Percentiles rank a stretch among this genome's conserved stretches.
Evolutionary conservation across 139 green algal genomes (phyloP).

Genomic region (Coelastrella sp.): DNA sequence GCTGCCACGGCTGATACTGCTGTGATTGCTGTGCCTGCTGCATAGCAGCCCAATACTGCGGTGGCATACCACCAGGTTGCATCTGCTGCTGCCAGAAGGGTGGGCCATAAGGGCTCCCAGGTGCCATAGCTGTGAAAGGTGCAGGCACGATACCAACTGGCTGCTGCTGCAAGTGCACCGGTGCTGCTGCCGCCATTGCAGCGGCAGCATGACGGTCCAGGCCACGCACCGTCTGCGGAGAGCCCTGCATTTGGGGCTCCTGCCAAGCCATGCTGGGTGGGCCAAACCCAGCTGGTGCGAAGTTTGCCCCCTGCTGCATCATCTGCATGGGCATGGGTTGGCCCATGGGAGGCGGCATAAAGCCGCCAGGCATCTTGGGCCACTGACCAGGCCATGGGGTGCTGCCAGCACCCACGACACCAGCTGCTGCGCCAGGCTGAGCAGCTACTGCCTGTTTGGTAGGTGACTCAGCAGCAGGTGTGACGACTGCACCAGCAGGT

Average conservation of each 20-base stretch:
- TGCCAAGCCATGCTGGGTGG: not conserved
- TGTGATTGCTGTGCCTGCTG: conserved; percentile 1
- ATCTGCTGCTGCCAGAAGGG: not conserved
- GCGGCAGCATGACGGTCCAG: not conserved
- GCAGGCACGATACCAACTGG: not conserved
- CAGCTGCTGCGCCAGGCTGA: too few relatives aligned
- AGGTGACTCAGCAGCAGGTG: not conserved
- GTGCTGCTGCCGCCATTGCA: not conserved
- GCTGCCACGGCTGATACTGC: not conserved
- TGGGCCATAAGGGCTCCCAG: not conserved
- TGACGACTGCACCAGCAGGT: conserved; percentile 8
- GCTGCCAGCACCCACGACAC: too few relatives aligned
- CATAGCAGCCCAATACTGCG: not conserved
- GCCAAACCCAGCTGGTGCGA: not conserved
- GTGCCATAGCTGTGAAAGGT: not conserved
- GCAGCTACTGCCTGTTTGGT: too few relatives aligned
- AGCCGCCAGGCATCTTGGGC: not conserved
- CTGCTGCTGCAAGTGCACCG: conserved; percentile 7
- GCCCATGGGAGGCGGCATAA: not conserved
- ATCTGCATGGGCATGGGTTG: not conserved
- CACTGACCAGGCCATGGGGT: not conserved
- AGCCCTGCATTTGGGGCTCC: not conserved
- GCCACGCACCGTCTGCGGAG: not conserved
- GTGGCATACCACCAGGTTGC: not conserved
- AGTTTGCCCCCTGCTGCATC: not conserved